Evolutionary conservation across 306 rosid genomes (phyloP).

Genomic region (Cicer judaicum): DNA sequence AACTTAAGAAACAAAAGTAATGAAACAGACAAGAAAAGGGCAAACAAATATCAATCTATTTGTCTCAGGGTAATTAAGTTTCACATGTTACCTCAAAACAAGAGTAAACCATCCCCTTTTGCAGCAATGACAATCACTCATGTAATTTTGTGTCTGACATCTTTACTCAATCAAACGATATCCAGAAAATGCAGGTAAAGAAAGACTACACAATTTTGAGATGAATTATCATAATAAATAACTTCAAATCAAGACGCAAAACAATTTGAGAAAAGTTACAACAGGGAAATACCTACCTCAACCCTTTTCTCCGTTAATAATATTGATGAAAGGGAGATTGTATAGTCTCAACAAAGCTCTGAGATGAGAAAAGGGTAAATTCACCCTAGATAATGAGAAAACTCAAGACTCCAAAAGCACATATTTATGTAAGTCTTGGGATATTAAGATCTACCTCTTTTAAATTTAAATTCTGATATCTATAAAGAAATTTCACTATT

Average conservation of each 20-base stretch:
- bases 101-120: constrained; percentile 68
- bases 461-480: constrained; percentile 81
- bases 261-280: constrained; percentile 54
- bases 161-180: constrained; percentile 58
- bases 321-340: constrained; percentile 87
- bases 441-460: constrained; percentile 87
- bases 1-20: constrained; percentile 47
- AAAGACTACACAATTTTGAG: constrained; percentile 58
- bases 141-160: constrained; percentile 64
- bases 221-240: constrained; percentile 49
- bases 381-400: constrained; percentile 73
- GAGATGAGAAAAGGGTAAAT: constrained; percentile 76
- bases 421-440: constrained; percentile 71
- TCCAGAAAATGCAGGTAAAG: constrained; percentile 47
- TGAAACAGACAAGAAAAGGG: constrained; percentile 36
- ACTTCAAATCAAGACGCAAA: constrained; percentile 51
- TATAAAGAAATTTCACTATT: constrained; percentile 69
- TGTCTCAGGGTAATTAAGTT: constrained; percentile 46
- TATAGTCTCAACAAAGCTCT: constrained; percentile 87
- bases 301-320: constrained; percentile 77
- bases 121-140: constrained; percentile 81
- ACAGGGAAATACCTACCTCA: constrained; percentile 91
- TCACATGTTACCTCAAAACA: constrained; percentile 86
- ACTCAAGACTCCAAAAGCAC: constrained; percentile 66
- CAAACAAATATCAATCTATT: constrained; percentile 48